Base-by-base conservation (phyloP, 2,329 filamentous ascomycete species). In the Onygenales sp. region DNA sequence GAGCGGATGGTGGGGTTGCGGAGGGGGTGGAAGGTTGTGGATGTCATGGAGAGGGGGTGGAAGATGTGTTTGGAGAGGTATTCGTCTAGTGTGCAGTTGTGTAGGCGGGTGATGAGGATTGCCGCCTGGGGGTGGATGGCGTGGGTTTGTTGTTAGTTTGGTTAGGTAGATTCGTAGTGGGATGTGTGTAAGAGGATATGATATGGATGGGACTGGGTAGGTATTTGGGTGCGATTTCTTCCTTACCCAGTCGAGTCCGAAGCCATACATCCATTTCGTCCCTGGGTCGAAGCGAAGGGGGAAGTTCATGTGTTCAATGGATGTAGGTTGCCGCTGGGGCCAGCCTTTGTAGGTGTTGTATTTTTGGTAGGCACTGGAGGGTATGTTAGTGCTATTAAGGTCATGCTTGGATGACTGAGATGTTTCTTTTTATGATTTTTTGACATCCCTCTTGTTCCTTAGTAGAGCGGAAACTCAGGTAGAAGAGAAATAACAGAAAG, bases 231-330 rank as follows among this genome's bases (percentile, higher is more conserved):
- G 21, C 3, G 3, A 14, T 41, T 41, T 38, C 10, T 71, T 68
- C 2, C 79, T 78, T 0, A 73, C 75, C 78, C 77, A 82, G 64
- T 82, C 79, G 1, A 77, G 61, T 1, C 72, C 69, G 1, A 70
- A 58, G 0, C 76, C 72, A 56, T 82, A 82, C 57, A 69, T 67
- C 78, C 78, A 82, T 2, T 68, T 63, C 0, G 66, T 62, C 0
- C 78, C 79, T 0, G 79, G 80, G 53, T 82, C 75, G 56, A 72
- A 79, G 8, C 62, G 50, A 2, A 82, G 70, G 0, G 78, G 77
- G 8, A 73, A 69, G 9, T 57, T 55, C 55, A 78, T 0, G 69
- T 58, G 14, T 75, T 69, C 9, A 74, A 69, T 0, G 81, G 71
- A 0, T 66, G 67, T 10, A 59, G 58, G n/a, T 39, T 57, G 2